phyloP scores from a whole-genome alignment of 1,284 basidiomycete genomes.

The Pseudozyma tsukubaensis region DNA sequence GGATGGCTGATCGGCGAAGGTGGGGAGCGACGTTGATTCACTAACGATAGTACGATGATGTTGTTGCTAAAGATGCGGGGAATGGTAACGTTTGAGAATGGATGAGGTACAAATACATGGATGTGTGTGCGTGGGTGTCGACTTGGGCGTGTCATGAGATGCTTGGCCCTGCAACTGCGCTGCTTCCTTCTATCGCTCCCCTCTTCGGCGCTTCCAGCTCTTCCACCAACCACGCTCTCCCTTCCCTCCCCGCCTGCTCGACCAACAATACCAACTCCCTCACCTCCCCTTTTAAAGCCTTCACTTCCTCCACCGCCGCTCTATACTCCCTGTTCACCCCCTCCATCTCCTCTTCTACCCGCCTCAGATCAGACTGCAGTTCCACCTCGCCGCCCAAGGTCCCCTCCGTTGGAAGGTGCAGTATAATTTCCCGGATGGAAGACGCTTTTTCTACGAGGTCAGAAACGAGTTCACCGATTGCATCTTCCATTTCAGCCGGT shows the following conservation, averaged over 20 bases:
- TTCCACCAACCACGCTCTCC: conserved; percentile 18
- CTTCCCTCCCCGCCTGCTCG: conserved; percentile 4
- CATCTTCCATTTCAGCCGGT: conserved; percentile 26
- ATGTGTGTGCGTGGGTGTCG: not conserved
- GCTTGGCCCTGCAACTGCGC: too few relatives aligned
- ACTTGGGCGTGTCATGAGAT: too few relatives aligned
- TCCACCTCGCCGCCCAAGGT: conserved; percentile 13
- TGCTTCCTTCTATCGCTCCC: not conserved
- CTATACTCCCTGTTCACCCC: conserved; percentile 43
- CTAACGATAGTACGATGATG: not conserved
- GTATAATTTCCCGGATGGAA: conserved; percentile 41
- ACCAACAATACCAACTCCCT: conserved; percentile 15
- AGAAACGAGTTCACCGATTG: conserved; percentile 47
- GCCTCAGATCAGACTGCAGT: conserved; percentile 13
- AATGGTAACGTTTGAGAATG: not conserved
- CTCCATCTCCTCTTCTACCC: conserved; percentile 17
- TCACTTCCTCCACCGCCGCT: conserved; percentile 21
- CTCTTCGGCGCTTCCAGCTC: conserved; percentile 9
- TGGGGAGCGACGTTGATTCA: conserved; percentile 14
- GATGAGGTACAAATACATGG: conserved; percentile 7
- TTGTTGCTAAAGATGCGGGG: not conserved
- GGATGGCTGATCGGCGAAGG: conserved; percentile 51
- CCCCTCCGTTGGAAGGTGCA: conserved; percentile 24
- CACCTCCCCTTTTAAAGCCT: conserved; percentile 20
- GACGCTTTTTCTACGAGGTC: conserved; percentile 51